Conservation (phyloP, 2,329 filamentous ascomycete genomes). For the Penicillium sp. region DNA sequence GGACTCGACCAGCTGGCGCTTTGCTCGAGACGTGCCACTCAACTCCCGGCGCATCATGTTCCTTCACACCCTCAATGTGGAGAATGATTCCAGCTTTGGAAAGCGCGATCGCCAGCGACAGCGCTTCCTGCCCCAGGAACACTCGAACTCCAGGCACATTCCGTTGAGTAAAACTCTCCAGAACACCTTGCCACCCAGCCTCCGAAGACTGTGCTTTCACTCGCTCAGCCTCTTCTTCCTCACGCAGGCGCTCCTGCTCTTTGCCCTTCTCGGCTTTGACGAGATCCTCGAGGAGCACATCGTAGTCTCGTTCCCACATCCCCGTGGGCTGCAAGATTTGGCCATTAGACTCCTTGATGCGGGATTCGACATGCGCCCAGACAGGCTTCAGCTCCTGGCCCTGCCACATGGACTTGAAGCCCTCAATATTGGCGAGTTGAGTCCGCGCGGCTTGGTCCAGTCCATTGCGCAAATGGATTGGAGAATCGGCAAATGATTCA, state of each 20-base stretch:
- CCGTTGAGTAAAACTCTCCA: slow-evolving; percentile 34
- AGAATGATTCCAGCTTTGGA: slow-evolving; percentile 38
- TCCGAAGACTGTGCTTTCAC: slow-evolving; percentile 29
- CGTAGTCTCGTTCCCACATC: slow-evolving; percentile 47
- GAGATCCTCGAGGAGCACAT: slow-evolving; percentile 34
- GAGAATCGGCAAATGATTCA: slow-evolving; percentile 33
- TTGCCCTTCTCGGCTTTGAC: slow-evolving; percentile 30
- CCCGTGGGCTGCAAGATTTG: slow-evolving; percentile 38
- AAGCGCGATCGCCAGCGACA: slow-evolving; percentile 32
- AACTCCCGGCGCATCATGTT: slow-evolving; percentile 17
- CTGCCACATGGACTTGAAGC: slow-evolving; percentile 44
- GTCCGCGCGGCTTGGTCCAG: slow-evolving; percentile 38
- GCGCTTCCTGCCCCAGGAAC: slow-evolving; percentile 23
- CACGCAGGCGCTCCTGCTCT: slow-evolving; percentile 26
- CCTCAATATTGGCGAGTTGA: slow-evolving; percentile 39
- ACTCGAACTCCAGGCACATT: slow-evolving; percentile 34
- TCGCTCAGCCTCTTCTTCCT: slow-evolving; percentile 34
- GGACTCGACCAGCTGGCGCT: slow-evolving; percentile 23
- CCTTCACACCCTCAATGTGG: slow-evolving; percentile 29
- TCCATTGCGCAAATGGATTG: slow-evolving; percentile 36
- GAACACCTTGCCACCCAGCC: slow-evolving; percentile 36
- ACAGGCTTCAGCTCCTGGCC: slow-evolving; percentile 42
- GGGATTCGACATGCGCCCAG: slow-evolving; percentile 40
- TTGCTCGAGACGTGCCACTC: slow-evolving; percentile 40
- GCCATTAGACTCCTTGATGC: slow-evolving; percentile 40